A percentile compares a stretch with the other conserved stretches of the same genome.
phyloP scores from a whole-genome alignment of 2,329 filamentous ascomycete genomes.

The Alternaria sp. region DNA sequence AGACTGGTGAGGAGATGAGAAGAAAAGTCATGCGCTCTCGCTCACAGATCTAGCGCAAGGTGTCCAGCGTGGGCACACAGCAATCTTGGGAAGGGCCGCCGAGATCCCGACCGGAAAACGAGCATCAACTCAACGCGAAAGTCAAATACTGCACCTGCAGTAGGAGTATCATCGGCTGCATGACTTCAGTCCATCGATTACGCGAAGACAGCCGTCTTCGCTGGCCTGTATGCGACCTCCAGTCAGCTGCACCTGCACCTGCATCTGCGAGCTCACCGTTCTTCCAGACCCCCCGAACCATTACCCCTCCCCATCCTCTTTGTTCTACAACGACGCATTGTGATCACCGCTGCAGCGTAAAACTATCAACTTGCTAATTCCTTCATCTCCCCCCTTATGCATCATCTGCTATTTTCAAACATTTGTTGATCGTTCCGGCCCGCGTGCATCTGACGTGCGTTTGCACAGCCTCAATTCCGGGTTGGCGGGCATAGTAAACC shows the following conservation, averaged over 20 bases:
- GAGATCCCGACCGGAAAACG: neutral
- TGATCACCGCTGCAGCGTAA: neutral
- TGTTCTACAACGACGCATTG: neutral
- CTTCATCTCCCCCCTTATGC: neutral
- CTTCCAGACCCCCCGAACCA: neutral
- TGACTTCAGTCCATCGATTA: neutral
- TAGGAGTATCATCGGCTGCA: neutral
- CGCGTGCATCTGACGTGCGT: slow-evolving; percentile 7
- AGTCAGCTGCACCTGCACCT: neutral
- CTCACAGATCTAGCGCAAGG: neutral
- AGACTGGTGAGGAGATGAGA: neutral
- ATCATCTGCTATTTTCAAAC: slow-evolving; percentile 7
- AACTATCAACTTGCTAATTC: neutral
- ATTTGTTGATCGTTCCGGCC: slow-evolving; percentile 3
- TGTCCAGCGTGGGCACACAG: neutral
- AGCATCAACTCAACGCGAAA: neutral
- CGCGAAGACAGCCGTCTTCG: neutral
- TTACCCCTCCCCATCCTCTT: neutral
- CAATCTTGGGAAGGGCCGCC: neutral
- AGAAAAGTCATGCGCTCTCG: neutral
- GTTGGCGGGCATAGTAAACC: neutral
- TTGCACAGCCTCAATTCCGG: slow-evolving; percentile 8
- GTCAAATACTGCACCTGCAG: neutral
- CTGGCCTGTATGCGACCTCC: neutral
- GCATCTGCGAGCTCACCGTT: neutral